phyloP scores from a whole-genome alignment of 768 basidiomycete species.

The Russula ochroleuca region DNA sequence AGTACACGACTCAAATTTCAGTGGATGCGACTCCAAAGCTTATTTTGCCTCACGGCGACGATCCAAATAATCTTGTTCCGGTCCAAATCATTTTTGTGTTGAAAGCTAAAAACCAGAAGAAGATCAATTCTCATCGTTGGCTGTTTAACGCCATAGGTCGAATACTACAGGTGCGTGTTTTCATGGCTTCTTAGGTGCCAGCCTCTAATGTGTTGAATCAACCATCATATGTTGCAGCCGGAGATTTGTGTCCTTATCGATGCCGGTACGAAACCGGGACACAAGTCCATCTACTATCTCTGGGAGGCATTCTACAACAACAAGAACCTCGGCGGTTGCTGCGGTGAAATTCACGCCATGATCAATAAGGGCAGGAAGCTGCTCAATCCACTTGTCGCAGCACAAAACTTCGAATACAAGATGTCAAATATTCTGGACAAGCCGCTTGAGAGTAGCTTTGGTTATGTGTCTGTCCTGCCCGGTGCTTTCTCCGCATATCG shows the following conservation, averaged over 20 bases:
- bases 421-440: constrained; percentile 98
- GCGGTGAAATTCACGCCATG: constrained; percentile 97
- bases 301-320: constrained; percentile 92
- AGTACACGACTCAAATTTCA: constrained; percentile 97
- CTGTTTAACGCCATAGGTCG: constrained; percentile 90
- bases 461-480: constrained; percentile 91
- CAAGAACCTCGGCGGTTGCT: constrained; percentile 75
- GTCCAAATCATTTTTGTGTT: constrained; percentile 88
- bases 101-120: constrained; percentile 94
- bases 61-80: constrained; percentile 88
- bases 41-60: constrained; percentile 83
- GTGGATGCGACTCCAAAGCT: constrained; percentile 88
- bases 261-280: constrained; percentile 94
- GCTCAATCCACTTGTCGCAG: constrained; percentile 86
- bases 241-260: constrained; percentile 91
- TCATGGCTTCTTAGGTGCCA: constrained; percentile 7
- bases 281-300: constrained; percentile 92
- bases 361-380: constrained; percentile 89
- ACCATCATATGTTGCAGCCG: constrained; percentile 47
- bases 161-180: constrained; percentile 57
- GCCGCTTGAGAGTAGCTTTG: constrained; percentile 91
- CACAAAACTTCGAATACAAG: constrained; percentile 97
- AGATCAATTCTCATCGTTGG: constrained; percentile 95
- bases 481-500: constrained; percentile 97
- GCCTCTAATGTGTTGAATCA: not conserved